Base-by-base conservation (phyloP, 805 yeast genomes). In the Metschnikowia continentalis region DNA sequence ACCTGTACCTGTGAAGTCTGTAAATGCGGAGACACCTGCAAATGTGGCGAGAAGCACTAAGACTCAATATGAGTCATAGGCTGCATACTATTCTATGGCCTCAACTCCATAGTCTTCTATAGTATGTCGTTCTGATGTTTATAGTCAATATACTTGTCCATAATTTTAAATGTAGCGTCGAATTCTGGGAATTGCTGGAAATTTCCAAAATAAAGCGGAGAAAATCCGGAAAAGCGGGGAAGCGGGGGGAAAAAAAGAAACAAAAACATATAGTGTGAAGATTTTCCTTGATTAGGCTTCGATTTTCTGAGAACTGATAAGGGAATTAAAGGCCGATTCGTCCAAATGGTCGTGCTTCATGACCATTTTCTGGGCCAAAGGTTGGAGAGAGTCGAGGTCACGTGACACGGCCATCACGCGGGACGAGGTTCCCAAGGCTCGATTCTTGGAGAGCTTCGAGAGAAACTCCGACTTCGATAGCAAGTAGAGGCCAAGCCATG, bases 401-500 rank as follows among this genome's bases (percentile, higher is more conserved):
- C 48, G 48, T 35, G 62, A 52, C 42, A 56, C 69, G 35, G 50
- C 55, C 35, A 52, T 54, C 15, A 63, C 64, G 20, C 61, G 64
- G 45, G 64, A 58, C 35, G 45, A 20, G 14, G 54, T 50, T 6
- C 54, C 52, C 26, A 56, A 50, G 30, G 60, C 33, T 47, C 55
- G 57, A 26, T 51, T 53, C 10, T 32, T 14, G 23, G 37, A 45
- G 23, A 69, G 43, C 45, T 61, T 63, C 0, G 56, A 59, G 10
- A 53, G 15, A n/a, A 53, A 22, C n/a, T 42, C 46, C 35, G 53
- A 43, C 5, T 33, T 32, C 6, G 52, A 32, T 17, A 79, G 64
- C 10, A 75, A 59, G 39, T 72, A 74, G 2, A 88, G 67, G 1
- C 92, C 91, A 33, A 79, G 65, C 96, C 96, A 91, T 14, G 89